Base-by-base conservation (phyloP, 805 yeast genomes). In the Myxozyma kluyveri region DNA sequence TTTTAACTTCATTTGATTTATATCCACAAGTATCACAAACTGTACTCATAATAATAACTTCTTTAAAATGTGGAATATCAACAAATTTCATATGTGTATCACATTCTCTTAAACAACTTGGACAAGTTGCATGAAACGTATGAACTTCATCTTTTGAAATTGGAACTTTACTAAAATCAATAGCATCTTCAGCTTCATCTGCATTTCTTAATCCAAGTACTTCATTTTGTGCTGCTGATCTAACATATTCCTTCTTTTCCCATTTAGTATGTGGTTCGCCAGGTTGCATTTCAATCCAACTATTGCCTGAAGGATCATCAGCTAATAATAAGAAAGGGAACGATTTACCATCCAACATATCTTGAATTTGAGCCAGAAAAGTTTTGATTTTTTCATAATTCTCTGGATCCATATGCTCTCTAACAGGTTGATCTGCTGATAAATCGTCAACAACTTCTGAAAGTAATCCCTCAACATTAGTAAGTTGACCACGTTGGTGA, bases 81-180 rank as follows among this genome's bases (percentile, higher is more conserved):
- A 93, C 96, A 35, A 89, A 80, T 73, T 93, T 93, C 99, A 93
- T 93, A 67, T 90, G 95, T 2, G 99, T 93, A 50, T 82, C 87
- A 69, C 96, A 86, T 10, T 83, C 81, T 51, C 78, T 79, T 61
- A 76, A 79, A 70, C 99, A 93, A 18, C 93, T 79, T 6, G 98
- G 91, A 70, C 99, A 93, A 7, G 96, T 80, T 3, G 97, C 96
- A 39, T 77, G 76, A 74, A 93, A 93, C 6, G 91, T 84, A 70
- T 93, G 98, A 21, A 93, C 96, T 69, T 93, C 99, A 62, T 86
- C 88, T 49, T 78, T 90, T 68, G 88, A 95, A 58, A 93, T 86
- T 49, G 46, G 71, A 52, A 61, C 53, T 64, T 57, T 57, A 61
- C 64, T 32, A 12, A 32, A 37, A 14, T 44, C 49, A 10, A 32